Evolutionary conservation across 768 basidiomycete species (phyloP).

Genomic region (Auricularia sp.): DNA sequence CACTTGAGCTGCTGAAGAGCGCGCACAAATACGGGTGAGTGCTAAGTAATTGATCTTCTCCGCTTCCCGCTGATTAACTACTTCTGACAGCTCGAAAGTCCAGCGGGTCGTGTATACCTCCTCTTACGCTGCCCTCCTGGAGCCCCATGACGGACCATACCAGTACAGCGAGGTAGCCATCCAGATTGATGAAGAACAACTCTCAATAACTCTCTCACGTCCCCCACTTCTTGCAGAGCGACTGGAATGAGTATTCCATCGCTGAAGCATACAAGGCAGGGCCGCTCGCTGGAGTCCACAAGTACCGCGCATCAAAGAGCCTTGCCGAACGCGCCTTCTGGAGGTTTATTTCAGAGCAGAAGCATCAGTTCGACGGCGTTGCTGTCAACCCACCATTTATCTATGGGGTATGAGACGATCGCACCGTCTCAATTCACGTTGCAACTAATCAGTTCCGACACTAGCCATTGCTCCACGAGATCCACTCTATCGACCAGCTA

Average conservation of each 20-base stretch:
- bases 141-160: constrained; percentile 2
- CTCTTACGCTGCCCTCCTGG: constrained; percentile 43
- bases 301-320: constrained; percentile 21
- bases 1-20: not conserved
- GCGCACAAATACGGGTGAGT: not conserved
- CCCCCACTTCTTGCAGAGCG: constrained; percentile 11
- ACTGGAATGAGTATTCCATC: constrained; percentile 24
- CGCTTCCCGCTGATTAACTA: not conserved
- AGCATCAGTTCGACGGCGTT: constrained; percentile 41
- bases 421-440: not conserved
- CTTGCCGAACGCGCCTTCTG: constrained; percentile 23
- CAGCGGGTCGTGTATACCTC: constrained; percentile 64
- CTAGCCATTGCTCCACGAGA: constrained; percentile 30
- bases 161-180: not conserved
- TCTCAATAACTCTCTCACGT: not conserved
- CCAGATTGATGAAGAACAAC: not conserved
- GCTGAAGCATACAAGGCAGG: constrained; percentile 21
- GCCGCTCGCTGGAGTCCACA: constrained; percentile 12
- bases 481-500: constrained; percentile 24
- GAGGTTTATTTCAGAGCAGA: constrained; percentile 23
- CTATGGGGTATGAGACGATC: constrained; percentile 5
- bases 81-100: constrained; percentile 29
- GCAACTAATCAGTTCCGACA: not conserved
- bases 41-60: not conserved
- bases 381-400: constrained; percentile 44